Evolutionary conservation across 2,329 filamentous ascomycete genomes (phyloP).

Genomic region (Aspergillus terreus): DNA sequence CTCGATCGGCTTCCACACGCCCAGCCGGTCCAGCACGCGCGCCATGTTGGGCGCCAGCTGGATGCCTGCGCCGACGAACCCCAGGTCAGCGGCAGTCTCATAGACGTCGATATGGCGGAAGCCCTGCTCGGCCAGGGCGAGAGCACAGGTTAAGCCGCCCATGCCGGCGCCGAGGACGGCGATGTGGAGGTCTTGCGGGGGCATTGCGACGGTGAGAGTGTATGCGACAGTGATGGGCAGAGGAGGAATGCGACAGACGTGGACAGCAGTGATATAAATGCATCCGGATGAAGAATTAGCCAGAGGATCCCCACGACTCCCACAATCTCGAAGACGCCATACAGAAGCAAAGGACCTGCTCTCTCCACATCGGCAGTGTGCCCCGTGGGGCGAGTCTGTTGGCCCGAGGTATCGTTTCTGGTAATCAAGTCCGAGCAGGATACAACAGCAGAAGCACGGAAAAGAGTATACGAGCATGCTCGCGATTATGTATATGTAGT

Average conservation of each 20-base stretch:
- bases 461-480: not conserved
- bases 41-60: conserved; percentile 81
- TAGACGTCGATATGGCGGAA: conserved; percentile 72
- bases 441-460: not conserved
- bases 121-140: conserved; percentile 71
- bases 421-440: not conserved
- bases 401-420: not conserved
- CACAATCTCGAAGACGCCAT: not conserved
- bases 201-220: conserved; percentile 19
- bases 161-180: conserved; percentile 59
- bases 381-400: conserved; percentile 11
- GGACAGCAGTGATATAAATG: not conserved
- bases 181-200: conserved; percentile 37
- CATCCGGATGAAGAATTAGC: conserved; percentile 9
- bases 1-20: conserved; percentile 68
- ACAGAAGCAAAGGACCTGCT: no score
- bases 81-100: conserved; percentile 68
- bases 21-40: conserved; percentile 67
- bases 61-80: conserved; percentile 81
- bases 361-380: conserved; percentile 9
- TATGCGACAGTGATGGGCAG: not conserved
- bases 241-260: not conserved
- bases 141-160: conserved; percentile 69
- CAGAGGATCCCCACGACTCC: not conserved
- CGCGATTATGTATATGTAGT: conserved; percentile 4